Evolutionary conservation across 176 grass and related monocot genomes (phyloP).

Genomic region (Carex kokanica): DNA sequence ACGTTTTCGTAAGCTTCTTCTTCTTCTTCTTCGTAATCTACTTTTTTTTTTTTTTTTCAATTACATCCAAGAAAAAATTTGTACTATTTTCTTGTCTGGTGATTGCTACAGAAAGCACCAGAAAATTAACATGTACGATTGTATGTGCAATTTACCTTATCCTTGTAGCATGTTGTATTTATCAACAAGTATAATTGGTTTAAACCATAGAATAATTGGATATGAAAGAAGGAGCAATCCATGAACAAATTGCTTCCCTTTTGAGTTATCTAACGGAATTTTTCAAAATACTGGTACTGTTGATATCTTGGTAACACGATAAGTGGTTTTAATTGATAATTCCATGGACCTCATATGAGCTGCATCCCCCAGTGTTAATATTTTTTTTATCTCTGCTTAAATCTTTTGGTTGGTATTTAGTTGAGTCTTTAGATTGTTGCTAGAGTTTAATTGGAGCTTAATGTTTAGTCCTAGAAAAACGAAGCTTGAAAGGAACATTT

Average conservation of each 20-base stretch:
- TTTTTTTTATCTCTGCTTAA: neutral
- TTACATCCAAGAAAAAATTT: neutral
- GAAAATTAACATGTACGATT: neutral
- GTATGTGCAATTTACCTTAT: neutral
- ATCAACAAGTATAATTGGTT: too few relatives aligned
- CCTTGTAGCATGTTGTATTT: too few relatives aligned
- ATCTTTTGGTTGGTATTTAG: neutral
- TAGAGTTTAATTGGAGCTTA: neutral
- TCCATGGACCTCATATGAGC: neutral
- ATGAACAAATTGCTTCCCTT: neutral
- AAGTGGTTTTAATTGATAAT: neutral
- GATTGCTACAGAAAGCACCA: neutral
- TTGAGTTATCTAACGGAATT: neutral
- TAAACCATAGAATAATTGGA: neutral
- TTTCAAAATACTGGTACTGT: neutral
- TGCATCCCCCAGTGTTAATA: neutral
- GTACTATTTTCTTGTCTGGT: neutral
- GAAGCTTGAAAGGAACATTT: neutral
- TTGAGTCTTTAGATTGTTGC: neutral
- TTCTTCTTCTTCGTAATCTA: neutral
- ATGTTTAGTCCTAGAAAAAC: neutral
- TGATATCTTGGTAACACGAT: neutral
- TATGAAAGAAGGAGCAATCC: neutral
- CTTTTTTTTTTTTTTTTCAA: neutral
- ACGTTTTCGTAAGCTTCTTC: conserved; percentile 12